phyloP scores from a whole-genome alignment of 257 asterid species.

The Jacaranda mimosifolia region DNA sequence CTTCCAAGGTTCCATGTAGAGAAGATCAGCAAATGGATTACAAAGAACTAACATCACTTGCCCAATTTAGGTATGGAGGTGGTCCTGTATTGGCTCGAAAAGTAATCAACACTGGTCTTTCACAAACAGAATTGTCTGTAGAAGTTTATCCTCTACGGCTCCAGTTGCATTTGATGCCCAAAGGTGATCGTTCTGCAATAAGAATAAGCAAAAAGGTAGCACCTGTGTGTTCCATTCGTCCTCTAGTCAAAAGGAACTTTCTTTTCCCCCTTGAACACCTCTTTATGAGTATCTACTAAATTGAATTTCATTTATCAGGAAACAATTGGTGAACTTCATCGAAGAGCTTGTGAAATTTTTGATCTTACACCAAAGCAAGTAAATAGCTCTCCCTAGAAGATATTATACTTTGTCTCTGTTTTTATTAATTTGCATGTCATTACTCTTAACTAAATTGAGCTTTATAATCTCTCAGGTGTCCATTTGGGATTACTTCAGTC shows the following conservation, averaged over 20 bases:
- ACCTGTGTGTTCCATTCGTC: slow-evolving; percentile 30
- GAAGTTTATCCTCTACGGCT: slow-evolving; percentile 98
- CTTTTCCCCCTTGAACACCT: not conserved
- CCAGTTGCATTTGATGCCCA: slow-evolving; percentile 93
- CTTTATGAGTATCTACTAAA: slow-evolving; percentile 25
- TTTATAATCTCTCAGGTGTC: slow-evolving; percentile 58
- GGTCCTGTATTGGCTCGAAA: slow-evolving; percentile 92
- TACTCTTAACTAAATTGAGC: slow-evolving; percentile 19
- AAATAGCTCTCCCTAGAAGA: slow-evolving; percentile 39
- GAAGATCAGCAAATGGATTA: slow-evolving; percentile 20
- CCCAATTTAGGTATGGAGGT: slow-evolving; percentile 89
- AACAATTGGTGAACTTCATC: slow-evolving; percentile 89
- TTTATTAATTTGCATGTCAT: slow-evolving; percentile 33
- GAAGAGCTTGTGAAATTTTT: slow-evolving; percentile 86
- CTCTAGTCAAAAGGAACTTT: not conserved
- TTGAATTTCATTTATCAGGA: slow-evolving; percentile 63
- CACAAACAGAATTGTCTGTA: slow-evolving; percentile 93
- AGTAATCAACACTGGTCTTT: slow-evolving; percentile 90
- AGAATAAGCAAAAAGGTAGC: slow-evolving; percentile 97
- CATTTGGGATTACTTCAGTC: slow-evolving; percentile 94
- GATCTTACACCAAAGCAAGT: slow-evolving; percentile 81
- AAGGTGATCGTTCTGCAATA: slow-evolving; percentile 75
- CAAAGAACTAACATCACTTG: slow-evolving; percentile 41
- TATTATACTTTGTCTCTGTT: slow-evolving; percentile 22
- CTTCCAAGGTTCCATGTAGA: slow-evolving; percentile 12